These are phyloP conservation scores for Gentiana straminea DNA, from an alignment of 257 asterid species.

Conservation along the genomic window DNA sequence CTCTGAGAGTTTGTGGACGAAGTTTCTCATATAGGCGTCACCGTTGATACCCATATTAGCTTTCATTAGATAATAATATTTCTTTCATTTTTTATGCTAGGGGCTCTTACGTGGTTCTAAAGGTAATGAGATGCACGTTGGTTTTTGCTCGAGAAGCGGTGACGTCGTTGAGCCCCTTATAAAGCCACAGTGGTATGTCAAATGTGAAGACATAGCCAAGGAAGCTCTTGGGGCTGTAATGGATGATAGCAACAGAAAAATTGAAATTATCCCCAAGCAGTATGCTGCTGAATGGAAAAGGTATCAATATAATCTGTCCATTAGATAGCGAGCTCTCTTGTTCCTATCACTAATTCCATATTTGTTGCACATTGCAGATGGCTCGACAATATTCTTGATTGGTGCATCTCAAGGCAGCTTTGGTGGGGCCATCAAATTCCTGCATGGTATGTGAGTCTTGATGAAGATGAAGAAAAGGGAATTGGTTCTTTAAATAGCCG, in stretches of 20 bases:
- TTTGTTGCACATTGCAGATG: conserved; percentile 46
- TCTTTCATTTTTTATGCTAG: conserved; percentile 27
- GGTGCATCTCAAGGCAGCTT: conserved; percentile 98
- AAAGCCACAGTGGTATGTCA: conserved; percentile 97
- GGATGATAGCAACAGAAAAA: conserved; percentile 40
- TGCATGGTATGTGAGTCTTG: conserved; percentile 78
- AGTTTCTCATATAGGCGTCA: not conserved
- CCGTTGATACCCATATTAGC: not conserved
- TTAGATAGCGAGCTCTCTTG: not conserved
- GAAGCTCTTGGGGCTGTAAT: conserved; percentile 75
- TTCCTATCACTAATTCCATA: not conserved
- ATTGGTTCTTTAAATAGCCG: conserved; percentile 50
- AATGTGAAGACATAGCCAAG: conserved; percentile 70
- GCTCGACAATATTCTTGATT: conserved; percentile 95
- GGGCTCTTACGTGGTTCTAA: conserved; percentile 70
- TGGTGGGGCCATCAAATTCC: conserved; percentile 99
- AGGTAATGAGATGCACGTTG: conserved; percentile 91
- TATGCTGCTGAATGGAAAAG: conserved; percentile 88
- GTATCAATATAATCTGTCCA: conserved; percentile 18
- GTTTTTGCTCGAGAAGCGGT: conserved; percentile 78
- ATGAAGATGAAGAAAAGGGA: conserved; percentile 63
- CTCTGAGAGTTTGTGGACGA: not conserved
- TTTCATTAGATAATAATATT: not conserved
- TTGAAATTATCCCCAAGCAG: conserved; percentile 78
- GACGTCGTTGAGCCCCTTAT: conserved; percentile 93